These are phyloP conservation scores for Gentiana macrophylla DNA, from an alignment of 257 asterid species.

Conservation along the genomic window DNA sequence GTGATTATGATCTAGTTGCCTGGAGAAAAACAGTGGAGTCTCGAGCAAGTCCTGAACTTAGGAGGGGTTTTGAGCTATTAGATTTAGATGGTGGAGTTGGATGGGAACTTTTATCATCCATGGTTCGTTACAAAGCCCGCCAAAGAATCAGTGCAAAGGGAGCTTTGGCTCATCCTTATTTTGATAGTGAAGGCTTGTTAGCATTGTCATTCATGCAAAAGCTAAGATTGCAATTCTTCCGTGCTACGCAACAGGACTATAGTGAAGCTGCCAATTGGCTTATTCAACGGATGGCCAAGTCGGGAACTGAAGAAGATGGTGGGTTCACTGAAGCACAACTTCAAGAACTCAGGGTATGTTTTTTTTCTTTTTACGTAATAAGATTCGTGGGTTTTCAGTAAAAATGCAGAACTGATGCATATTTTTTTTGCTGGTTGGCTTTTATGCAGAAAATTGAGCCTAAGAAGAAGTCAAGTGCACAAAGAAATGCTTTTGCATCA, in stretches of 20 bases:
- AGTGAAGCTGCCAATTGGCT: conserved; percentile 79
- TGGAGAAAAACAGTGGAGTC: conserved; percentile 74
- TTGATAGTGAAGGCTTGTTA: conserved; percentile 76
- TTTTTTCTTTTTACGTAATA: not conserved
- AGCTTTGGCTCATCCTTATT: conserved; percentile 93
- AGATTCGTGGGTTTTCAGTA: no score
- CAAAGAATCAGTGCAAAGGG: conserved; percentile 74
- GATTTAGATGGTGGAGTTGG: conserved; percentile 88
- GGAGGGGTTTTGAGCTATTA: conserved; percentile 74
- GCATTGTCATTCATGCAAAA: conserved; percentile 86
- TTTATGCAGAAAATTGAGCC: conserved; percentile 62
- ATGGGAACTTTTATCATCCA: conserved; percentile 86
- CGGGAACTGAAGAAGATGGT: conserved; percentile 80
- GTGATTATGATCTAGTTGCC: conserved; percentile 60
- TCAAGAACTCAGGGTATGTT: conserved; percentile 61
- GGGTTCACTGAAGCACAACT: conserved; percentile 98
- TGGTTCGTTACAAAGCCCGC: conserved; percentile 88
- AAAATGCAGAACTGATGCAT: no score
- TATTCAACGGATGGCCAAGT: conserved; percentile 74
- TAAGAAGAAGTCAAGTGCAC: conserved; percentile 45
- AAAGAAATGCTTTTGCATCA: conserved; percentile 82
- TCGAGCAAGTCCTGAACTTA: conserved; percentile 66
- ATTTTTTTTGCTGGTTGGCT: no score
- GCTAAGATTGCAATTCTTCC: conserved; percentile 53
- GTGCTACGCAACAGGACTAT: conserved; percentile 86